phyloP scores from a whole-genome alignment of 768 basidiomycete genomes.

The Podaxis sp. region DNA sequence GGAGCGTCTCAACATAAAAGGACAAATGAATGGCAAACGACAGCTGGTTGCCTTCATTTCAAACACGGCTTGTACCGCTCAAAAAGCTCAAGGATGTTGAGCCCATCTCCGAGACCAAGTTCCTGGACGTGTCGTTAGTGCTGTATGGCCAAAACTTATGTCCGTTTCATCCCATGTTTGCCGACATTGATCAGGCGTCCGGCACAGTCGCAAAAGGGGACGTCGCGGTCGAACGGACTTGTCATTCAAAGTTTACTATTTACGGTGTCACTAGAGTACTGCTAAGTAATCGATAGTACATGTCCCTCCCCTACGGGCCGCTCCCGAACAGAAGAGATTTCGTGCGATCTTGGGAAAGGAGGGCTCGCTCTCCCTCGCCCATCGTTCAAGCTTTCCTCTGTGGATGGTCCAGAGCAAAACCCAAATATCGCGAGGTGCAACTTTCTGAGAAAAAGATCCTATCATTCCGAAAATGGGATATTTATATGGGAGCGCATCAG shows the following conservation, averaged over 20 bases:
- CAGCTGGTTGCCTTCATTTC: conserved; percentile 1
- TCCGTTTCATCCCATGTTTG: conserved; percentile 5
- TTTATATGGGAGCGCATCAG: conserved; percentile 21
- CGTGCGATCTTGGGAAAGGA: conserved; percentile 68
- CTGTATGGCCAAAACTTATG: background rate
- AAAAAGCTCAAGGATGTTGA: background rate
- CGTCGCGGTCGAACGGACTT: background rate
- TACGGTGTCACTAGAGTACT: background rate
- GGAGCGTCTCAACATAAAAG: conserved; percentile 2
- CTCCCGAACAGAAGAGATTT: conserved; percentile 42
- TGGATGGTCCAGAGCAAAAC: conserved; percentile 38
- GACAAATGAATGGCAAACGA: conserved; percentile 7
- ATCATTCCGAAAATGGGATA: conserved; percentile 3
- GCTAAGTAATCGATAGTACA: conserved; percentile 1
- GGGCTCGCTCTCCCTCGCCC: conserved; percentile 55
- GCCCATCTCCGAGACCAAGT: conserved; percentile 7
- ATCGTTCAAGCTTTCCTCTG: conserved; percentile 55
- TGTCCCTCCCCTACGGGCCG: conserved; percentile 70
- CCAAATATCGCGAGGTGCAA: conserved; percentile 80
- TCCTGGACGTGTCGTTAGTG: background rate
- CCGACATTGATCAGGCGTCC: background rate
- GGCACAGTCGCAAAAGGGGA: background rate
- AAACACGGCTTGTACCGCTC: background rate
- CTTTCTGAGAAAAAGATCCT: conserved; percentile 47
- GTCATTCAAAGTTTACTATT: background rate